Conservation (phyloP, 208 protist species). For the Crithidia sp. region DNA sequence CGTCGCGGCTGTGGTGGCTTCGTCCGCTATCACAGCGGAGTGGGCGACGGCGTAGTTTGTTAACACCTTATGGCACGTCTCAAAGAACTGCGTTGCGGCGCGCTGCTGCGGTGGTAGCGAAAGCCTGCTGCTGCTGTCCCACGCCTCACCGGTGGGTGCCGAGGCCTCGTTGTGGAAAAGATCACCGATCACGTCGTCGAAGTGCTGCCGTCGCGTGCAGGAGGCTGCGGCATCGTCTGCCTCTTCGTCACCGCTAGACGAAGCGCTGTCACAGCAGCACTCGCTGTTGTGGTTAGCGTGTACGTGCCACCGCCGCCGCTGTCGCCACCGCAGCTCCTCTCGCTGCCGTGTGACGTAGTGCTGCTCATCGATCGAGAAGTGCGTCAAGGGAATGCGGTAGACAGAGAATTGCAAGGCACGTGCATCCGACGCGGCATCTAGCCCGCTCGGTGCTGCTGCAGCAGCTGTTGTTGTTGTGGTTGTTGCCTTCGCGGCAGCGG, state of each 20-base stretch:
- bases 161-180: conserved; percentile 1
- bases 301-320: conserved; percentile 24
- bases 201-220: neutral
- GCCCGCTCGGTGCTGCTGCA: neutral
- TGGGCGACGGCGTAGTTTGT: conserved; percentile 49
- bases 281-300: conserved; percentile 6
- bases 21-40: neutral
- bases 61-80: conserved; percentile 52
- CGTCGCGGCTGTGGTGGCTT: neutral
- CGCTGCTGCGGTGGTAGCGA: conserved; percentile 39
- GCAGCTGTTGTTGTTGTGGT: neutral
- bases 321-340: conserved; percentile 59
- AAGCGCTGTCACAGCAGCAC: too few species aligned
- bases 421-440: conserved; percentile 9
- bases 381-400: conserved; percentile 65
- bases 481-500: neutral
- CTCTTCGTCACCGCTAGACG: neutral
- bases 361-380: conserved; percentile 60
- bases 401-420: conserved; percentile 64
- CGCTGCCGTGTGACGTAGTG: conserved; percentile 63
- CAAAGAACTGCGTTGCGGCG: conserved; percentile 48
- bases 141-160: neutral
- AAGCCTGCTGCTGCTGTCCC: conserved; percentile 30
- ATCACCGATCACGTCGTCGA: conserved; percentile 6
- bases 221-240: neutral